phyloP scores from a whole-genome alignment of 2,329 filamentous ascomycete genomes.

The Diaporthe destruens region DNA sequence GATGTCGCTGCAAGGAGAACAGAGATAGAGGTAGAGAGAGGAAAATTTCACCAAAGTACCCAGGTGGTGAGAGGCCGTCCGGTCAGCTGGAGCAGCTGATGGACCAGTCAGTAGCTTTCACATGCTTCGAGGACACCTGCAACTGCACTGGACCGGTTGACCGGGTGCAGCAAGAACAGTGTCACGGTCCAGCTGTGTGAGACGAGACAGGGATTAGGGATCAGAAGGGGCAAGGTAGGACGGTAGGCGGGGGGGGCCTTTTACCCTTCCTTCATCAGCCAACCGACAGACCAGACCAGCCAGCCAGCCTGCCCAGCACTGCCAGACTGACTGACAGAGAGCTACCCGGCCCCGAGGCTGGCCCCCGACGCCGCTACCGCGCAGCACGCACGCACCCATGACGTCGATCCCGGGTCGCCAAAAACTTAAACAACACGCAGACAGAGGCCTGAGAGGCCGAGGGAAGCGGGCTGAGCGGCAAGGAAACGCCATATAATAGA shows the following conservation, averaged over 20 bases:
- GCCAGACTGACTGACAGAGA: too few species aligned
- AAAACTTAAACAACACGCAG: constrained; percentile 16
- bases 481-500: background rate
- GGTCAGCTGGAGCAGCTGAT: constrained; percentile 18
- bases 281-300: background rate
- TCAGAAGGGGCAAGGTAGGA: background rate
- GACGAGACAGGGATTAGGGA: constrained; percentile 16
- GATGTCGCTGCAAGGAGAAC: background rate
- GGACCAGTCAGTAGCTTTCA: constrained; percentile 17
- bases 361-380: constrained; percentile 21
- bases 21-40: too few species aligned
- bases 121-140: constrained; percentile 1
- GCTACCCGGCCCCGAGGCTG: constrained; percentile 15
- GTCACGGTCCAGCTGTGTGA: constrained; percentile 2
- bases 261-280: too few species aligned
- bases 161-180: background rate
- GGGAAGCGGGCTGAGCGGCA: too few species aligned
- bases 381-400: constrained; percentile 18
- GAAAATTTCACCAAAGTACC: too few species aligned
- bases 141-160: background rate
- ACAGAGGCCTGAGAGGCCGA: background rate
- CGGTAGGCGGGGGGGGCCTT: too few species aligned
- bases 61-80: background rate
- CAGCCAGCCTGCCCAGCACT: too few species aligned
- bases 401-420: constrained; percentile 32